Evolutionary conservation across 495 filamentous ascomycete genomes (phyloP).

Genomic region (Cenococcum geophilum): DNA sequence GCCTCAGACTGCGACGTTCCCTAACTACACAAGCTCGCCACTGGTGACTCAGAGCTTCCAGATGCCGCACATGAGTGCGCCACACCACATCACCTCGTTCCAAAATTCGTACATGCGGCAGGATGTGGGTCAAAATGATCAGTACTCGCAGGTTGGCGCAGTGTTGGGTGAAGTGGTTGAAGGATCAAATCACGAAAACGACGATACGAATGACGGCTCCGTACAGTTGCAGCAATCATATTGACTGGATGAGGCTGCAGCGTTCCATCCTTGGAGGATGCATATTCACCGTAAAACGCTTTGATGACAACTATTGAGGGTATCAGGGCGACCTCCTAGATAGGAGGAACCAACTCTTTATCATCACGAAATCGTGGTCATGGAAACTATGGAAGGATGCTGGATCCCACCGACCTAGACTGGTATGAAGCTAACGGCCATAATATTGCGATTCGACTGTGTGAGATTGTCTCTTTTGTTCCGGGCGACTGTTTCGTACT

Average conservation of each 20-base stretch:
- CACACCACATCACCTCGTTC: conserved; percentile 34
- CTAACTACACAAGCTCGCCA: conserved; percentile 33
- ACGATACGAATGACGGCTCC: conserved; percentile 18
- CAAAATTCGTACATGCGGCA: conserved; percentile 34
- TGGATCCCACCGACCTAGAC: neutral
- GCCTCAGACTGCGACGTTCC: conserved; percentile 35
- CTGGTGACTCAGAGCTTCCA: conserved; percentile 30
- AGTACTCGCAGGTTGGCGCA: conserved; percentile 28
- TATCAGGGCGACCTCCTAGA: no score
- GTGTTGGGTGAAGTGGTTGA: conserved; percentile 29
- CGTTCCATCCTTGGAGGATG: neutral
- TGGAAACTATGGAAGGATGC: neutral
- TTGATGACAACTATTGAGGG: neutral
- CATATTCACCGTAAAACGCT: neutral
- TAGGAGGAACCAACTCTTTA: no score
- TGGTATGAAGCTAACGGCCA: conserved; percentile 1
- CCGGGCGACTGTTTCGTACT: conserved; percentile 26
- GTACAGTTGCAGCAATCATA: conserved; percentile 18
- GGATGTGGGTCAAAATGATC: conserved; percentile 22
- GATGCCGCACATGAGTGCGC: conserved; percentile 32
- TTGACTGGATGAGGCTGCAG: conserved; percentile 5
- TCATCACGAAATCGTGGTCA: neutral
- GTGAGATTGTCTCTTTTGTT: neutral
- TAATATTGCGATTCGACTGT: neutral
- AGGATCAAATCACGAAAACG: conserved; percentile 25